phyloP scores from a whole-genome alignment of 2,329 filamentous ascomycete species.

The Apiospora hydei region DNA sequence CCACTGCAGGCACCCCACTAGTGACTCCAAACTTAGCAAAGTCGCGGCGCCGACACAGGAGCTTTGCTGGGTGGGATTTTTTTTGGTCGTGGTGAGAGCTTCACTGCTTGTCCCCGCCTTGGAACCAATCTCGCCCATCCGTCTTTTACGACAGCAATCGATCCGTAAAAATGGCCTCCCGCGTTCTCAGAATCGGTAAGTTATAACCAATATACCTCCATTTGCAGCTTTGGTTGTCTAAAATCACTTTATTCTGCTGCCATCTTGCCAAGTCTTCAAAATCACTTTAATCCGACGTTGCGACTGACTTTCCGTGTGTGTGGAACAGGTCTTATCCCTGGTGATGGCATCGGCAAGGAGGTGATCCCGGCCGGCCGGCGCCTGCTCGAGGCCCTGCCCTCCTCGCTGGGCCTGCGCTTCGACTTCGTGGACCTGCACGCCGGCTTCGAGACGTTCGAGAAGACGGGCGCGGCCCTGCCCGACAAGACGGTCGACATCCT shows the following conservation, averaged over 20 bases:
- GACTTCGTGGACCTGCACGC: conserved; percentile 92
- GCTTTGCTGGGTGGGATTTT: conserved; percentile 2
- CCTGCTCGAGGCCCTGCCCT: conserved; percentile 88
- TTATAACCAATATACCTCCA: conserved; percentile 28
- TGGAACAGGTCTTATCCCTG: conserved; percentile 86
- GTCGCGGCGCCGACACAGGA: conserved; percentile 11
- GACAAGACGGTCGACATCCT: conserved; percentile 91
- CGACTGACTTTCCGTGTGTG: neutral
- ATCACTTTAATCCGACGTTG: neutral
- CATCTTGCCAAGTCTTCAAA: too few species aligned
- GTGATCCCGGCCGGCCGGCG: conserved; percentile 95
- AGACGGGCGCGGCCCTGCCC: conserved; percentile 86
- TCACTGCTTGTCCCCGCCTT: conserved; percentile 17
- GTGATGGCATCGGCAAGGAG: conserved; percentile 97
- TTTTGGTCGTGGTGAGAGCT: conserved; percentile 28
- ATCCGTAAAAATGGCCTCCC: conserved; percentile 60
- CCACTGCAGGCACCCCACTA: conserved; percentile 6
- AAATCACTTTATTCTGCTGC: neutral
- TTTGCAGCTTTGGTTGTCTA: neutral
- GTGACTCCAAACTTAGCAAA: conserved; percentile 4
- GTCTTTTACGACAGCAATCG: conserved; percentile 38
- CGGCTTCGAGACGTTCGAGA: conserved; percentile 92
- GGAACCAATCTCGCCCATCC: neutral
- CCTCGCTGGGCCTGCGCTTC: conserved; percentile 92
- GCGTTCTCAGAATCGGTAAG: conserved; percentile 73